These are phyloP conservation scores for Auriscalpium microsporum DNA, from an alignment of 768 basidiomycete genomes.

Conservation along the genomic window DNA sequence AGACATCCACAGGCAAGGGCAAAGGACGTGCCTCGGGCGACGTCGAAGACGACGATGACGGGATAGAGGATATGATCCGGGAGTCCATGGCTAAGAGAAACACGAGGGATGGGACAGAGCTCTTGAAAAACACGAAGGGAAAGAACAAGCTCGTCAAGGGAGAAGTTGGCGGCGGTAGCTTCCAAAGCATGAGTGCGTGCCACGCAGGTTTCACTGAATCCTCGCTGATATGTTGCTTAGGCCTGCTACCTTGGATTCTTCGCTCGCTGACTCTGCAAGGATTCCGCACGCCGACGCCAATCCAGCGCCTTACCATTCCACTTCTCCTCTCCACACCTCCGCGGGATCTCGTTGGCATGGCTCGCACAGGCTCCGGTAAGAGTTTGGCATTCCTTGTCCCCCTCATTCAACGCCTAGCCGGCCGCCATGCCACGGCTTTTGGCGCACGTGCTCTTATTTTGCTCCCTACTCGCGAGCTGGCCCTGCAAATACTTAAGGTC, in stretches of 20 bases:
- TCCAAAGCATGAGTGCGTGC: conserved; percentile 86
- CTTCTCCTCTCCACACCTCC: conserved; percentile 76
- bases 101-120: conserved; percentile 63
- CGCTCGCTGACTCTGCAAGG: conserved; percentile 86
- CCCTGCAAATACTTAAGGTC: conserved; percentile 87
- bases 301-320: conserved; percentile 87
- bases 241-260: conserved; percentile 74
- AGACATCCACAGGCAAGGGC: background rate
- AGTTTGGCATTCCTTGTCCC: conserved; percentile 95
- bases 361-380: conserved; percentile 95
- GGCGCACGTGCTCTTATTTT: conserved; percentile 85
- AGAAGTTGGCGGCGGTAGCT: conserved; percentile 87
- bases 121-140: conserved; percentile 71
- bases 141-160: conserved; percentile 63
- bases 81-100: conserved; percentile 65
- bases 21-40: conserved; percentile 9
- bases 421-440: conserved; percentile 68
- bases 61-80: conserved; percentile 56
- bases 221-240: conserved; percentile 29
- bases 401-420: conserved; percentile 77
- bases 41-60: conserved; percentile 41
- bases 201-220: background rate
- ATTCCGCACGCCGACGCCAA: conserved; percentile 91
- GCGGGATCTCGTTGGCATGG: conserved; percentile 95
- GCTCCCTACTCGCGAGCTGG: conserved; percentile 88